phyloP scores from a whole-genome alignment of 495 filamentous ascomycete genomes.

The Filosporella fistucella region DNA sequence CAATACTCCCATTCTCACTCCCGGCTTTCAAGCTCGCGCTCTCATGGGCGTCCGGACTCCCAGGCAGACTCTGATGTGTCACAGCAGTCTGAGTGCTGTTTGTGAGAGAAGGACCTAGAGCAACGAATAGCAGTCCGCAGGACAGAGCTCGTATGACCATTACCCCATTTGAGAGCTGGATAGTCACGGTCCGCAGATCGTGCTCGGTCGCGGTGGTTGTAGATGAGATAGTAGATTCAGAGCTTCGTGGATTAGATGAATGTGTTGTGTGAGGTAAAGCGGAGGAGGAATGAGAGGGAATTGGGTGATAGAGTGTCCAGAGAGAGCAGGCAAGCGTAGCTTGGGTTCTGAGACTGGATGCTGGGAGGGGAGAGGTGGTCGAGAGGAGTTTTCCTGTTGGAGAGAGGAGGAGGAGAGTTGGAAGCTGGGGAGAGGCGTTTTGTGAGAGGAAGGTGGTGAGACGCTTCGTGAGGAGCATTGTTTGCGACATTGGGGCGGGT shows the following conservation, averaged over 20 bases:
- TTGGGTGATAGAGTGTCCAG: slow-evolving; percentile 24
- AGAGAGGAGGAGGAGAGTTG: slow-evolving; percentile 23
- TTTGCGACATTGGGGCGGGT: slow-evolving; percentile 14
- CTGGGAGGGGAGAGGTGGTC: slow-evolving; percentile 20
- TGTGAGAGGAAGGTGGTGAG: slow-evolving; percentile 23
- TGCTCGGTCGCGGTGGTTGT: slow-evolving; percentile 7
- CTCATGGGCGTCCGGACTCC: slow-evolving; percentile 10
- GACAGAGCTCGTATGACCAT: slow-evolving; percentile 41
- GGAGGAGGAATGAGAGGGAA: slow-evolving; percentile 5
- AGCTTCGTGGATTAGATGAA: neutral
- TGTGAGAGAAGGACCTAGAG: slow-evolving; percentile 35
- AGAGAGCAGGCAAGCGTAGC: slow-evolving; percentile 26
- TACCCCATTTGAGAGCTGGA: slow-evolving; percentile 40
- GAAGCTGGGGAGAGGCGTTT: slow-evolving; percentile 19
- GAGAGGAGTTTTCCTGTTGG: slow-evolving; percentile 26
- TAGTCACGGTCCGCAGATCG: slow-evolving; percentile 31
- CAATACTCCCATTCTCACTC: slow-evolving; percentile 19
- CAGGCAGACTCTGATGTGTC: slow-evolving; percentile 16
- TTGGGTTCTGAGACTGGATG: slow-evolving; percentile 25
- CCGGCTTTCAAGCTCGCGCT: slow-evolving; percentile 3
- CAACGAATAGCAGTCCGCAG: slow-evolving; percentile 49
- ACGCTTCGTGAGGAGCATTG: slow-evolving; percentile 26
- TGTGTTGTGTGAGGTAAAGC: slow-evolving; percentile 3
- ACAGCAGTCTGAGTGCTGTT: too few relatives aligned
- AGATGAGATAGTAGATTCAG: slow-evolving; percentile 7